phyloP scores from a whole-genome alignment of 139 green algal species.

The Chara braunii region DNA sequence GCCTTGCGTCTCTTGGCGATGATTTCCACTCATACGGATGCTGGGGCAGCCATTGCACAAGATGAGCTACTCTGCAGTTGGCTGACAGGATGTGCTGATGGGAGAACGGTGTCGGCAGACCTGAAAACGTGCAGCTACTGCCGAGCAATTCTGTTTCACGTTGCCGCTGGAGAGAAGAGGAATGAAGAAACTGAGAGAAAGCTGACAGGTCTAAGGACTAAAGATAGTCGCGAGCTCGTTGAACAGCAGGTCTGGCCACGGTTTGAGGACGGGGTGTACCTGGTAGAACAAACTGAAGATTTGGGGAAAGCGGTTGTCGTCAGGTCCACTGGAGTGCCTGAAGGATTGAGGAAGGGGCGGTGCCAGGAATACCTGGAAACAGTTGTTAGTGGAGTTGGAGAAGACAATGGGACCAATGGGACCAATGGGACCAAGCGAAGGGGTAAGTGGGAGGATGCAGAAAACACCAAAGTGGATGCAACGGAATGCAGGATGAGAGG shows the following conservation, averaged over 20 bases:
- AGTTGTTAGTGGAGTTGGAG: background rate
- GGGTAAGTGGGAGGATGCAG: background rate
- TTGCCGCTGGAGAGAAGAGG: background rate
- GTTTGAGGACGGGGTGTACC: conserved; percentile 23
- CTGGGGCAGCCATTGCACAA: background rate
- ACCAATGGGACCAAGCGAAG: background rate
- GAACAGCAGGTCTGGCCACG: background rate
- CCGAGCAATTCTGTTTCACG: background rate
- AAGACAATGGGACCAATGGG: too few relatives aligned
- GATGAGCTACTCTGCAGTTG: background rate
- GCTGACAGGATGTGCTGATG: background rate
- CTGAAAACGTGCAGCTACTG: background rate
- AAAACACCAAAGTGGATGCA: background rate
- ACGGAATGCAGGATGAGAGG: background rate
- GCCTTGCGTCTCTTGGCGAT: conserved; percentile 8
- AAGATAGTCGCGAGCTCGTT: background rate
- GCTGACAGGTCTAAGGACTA: background rate
- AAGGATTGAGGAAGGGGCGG: too few relatives aligned
- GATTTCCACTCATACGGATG: conserved; percentile 12
- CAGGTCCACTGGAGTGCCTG: too few relatives aligned
- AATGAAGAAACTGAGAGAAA: background rate
- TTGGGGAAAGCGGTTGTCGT: too few relatives aligned
- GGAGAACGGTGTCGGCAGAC: background rate
- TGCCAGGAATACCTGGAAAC: background rate
- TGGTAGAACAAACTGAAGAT: conserved; percentile 9